Base-by-base conservation (phyloP, 2,329 filamentous ascomycete genomes). In the Pseudogymnoascus pannorum region DNA sequence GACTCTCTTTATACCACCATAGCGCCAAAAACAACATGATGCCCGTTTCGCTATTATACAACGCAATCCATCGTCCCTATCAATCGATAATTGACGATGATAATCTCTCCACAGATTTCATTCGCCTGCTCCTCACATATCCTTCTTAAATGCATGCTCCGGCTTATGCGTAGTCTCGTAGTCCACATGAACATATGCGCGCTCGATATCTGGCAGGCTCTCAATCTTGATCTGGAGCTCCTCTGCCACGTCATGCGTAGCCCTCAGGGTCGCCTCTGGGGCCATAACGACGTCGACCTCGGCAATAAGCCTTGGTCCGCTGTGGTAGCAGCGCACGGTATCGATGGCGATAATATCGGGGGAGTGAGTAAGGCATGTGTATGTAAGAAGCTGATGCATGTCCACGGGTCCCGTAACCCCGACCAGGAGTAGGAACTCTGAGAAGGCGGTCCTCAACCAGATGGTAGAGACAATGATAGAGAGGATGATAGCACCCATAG, bases 241-340 rank as follows among this genome's bases (percentile, higher is more conserved):
- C 75, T 99, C 94, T 0, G 94, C 93, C 11, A 97, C 85, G 71
- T 99, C 94, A 73, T 99, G 94, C 0, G 92, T 94, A 59, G 87
- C 86, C 64, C 83, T 81, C 14, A 99, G 81, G 1, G 85, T 84
- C 60, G 87, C 83, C 1, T 84, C 78, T 0, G 87, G 84, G 67
- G 92, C 86, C 91, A 97, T 96, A 69, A 97, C 93, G 61, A 97
- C 86, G 72, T 99, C 94, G 36, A 97, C 91, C 78, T 99, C 94
- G 67, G 95, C 92, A 66, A 97, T 92, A 51, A 97, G 83, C 18
- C 93, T 83, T 0, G 92, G 85, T 0, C 93, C 93, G 5, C 87
- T 91, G 75, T 97, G 92, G 76, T 96, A 97, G 0, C 92, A 91
- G 59, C 94, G 86, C 3, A 97, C 94, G 1, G 94, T 99, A 74